These are phyloP conservation scores for Talaromyces albobiverticillius DNA, from an alignment of 2,329 filamentous ascomycete species.

Conservation along the genomic window DNA sequence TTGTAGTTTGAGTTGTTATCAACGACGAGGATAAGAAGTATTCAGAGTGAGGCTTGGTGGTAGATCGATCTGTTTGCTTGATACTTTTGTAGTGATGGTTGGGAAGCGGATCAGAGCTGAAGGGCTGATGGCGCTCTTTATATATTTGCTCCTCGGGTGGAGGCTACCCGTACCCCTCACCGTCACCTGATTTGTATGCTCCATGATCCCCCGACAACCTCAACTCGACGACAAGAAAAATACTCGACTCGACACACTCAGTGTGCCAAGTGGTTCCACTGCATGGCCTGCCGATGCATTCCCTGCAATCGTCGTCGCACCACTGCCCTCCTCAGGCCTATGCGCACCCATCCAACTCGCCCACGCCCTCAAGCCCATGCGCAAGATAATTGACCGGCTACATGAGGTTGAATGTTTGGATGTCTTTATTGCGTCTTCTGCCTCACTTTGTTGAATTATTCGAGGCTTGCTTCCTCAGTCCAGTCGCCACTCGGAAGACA, in stretches of 20 bases:
- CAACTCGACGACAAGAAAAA: background rate
- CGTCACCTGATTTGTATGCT: constrained; percentile 4
- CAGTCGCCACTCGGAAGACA: too few species aligned
- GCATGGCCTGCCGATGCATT: background rate
- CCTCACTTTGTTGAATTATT: too few species aligned
- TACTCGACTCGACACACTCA: background rate
- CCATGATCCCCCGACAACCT: background rate
- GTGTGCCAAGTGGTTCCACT: constrained; percentile 2
- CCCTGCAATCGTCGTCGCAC: constrained; percentile 1
- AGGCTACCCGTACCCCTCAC: constrained; percentile 3
- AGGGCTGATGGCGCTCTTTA: background rate
- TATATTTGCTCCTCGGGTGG: background rate
- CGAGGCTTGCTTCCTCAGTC: too few species aligned
- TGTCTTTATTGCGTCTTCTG: too few species aligned
- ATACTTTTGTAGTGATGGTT: background rate
- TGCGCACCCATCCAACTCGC: background rate
- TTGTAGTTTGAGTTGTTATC: background rate
- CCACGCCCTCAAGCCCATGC: background rate
- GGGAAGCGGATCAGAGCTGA: background rate
- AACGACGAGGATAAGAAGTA: background rate
- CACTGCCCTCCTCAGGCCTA: background rate
- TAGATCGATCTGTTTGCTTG: background rate
- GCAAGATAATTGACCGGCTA: background rate
- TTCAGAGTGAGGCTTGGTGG: background rate
- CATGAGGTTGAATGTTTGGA: too few species aligned